These are phyloP conservation scores for Ophiostoma ips DNA, from an alignment of 2,329 filamentous ascomycete species.

Conservation along the genomic window DNA sequence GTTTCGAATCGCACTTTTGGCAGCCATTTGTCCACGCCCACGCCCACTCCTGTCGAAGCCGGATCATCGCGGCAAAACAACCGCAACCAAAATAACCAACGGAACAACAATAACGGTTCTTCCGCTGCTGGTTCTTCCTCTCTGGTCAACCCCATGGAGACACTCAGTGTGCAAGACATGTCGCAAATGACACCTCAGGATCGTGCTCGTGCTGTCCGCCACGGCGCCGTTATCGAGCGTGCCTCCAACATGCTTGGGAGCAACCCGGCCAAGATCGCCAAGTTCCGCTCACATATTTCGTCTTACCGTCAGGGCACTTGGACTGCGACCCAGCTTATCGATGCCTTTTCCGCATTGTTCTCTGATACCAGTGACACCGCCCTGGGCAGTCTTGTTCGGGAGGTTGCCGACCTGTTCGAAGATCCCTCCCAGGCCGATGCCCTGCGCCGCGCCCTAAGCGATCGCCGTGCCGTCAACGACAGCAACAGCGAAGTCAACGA, in stretches of 20 bases:
- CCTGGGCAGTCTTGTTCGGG: constrained; percentile 77
- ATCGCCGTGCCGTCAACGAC: constrained; percentile 61
- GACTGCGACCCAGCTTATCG: constrained; percentile 63
- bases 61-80: not conserved
- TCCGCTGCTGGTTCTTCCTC: not conserved
- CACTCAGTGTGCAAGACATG: constrained; percentile 36
- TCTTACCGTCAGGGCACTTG: constrained; percentile 58
- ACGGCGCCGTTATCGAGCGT: constrained; percentile 74
- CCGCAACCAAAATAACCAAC: not conserved
- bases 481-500: constrained; percentile 47
- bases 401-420: constrained; percentile 87
- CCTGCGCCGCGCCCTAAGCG: constrained; percentile 76
- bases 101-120: not conserved
- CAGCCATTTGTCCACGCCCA: constrained; percentile 54
- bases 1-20: constrained; percentile 71
- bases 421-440: constrained; percentile 58
- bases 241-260: constrained; percentile 70
- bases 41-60: constrained; percentile 15
- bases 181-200: constrained; percentile 56
- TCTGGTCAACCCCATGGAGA: constrained; percentile 28
- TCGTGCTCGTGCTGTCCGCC: constrained; percentile 64
- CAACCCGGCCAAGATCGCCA: constrained; percentile 56
- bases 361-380: constrained; percentile 62
- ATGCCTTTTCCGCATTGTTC: constrained; percentile 77
- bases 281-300: constrained; percentile 70